A percentile compares a stretch with the other conserved stretches of the same genome.
Conservation (phyloP, 495 filamentous ascomycete genomes). For the Rusavskia elegans region DNA sequence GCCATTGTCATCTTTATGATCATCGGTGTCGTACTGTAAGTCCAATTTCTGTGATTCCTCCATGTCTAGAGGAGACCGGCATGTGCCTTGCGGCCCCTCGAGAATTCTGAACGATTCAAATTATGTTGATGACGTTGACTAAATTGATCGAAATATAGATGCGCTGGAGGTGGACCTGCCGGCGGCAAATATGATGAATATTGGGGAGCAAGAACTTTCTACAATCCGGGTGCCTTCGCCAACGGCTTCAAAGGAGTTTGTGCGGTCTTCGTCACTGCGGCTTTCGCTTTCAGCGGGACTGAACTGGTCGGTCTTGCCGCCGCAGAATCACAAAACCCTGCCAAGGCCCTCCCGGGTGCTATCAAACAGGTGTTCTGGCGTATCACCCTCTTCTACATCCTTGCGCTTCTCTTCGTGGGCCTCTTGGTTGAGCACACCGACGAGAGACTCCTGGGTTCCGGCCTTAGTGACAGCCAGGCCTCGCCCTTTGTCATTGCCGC, state of each 20-base stretch:
- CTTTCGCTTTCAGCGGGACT: slow-evolving; percentile 52
- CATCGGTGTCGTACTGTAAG: slow-evolving; percentile 14
- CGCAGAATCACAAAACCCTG: slow-evolving; percentile 47
- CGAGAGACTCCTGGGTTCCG: slow-evolving; percentile 26
- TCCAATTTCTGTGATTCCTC: neutral
- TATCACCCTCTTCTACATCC: slow-evolving; percentile 57
- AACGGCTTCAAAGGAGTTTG: slow-evolving; percentile 57
- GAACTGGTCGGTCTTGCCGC: slow-evolving; percentile 45
- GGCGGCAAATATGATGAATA: neutral
- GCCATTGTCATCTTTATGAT: slow-evolving; percentile 31
- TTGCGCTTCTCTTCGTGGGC: slow-evolving; percentile 54
- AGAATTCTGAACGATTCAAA: too few species aligned
- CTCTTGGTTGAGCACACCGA: slow-evolving; percentile 35
- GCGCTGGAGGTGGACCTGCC: neutral
- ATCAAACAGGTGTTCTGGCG: slow-evolving; percentile 62
- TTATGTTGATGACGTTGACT: neutral
- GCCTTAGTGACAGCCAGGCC: slow-evolving; percentile 30
- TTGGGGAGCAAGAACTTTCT: neutral
- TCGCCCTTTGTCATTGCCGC: slow-evolving; percentile 46
- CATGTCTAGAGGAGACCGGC: slow-evolving; percentile 40
- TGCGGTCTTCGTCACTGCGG: slow-evolving; percentile 47
- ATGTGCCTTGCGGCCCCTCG: slow-evolving; percentile 9
- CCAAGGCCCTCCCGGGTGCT: slow-evolving; percentile 43
- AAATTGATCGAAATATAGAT: neutral
- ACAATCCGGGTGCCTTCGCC: slow-evolving; percentile 38